Evolutionary conservation across 2,329 filamentous ascomycete species (phyloP).

Genomic region (Pseudopyricularia cyperi): DNA sequence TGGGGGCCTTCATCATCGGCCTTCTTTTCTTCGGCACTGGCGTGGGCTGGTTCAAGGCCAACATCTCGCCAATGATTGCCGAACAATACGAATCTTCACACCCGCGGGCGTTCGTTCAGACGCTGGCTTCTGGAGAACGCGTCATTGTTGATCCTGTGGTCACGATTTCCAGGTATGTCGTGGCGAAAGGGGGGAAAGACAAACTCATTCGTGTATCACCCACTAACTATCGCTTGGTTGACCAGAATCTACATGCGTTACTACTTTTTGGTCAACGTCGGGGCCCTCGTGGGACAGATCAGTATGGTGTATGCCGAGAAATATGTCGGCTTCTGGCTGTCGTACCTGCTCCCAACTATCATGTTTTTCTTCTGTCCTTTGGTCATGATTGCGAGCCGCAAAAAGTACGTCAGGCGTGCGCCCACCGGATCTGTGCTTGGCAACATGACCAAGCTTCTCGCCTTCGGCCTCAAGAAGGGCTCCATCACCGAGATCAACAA

Average conservation of each 20-base stretch:
- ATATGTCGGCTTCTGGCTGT: slow-evolving; percentile 65
- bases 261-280: slow-evolving; percentile 56
- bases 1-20: slow-evolving; percentile 58
- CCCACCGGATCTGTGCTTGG: slow-evolving; percentile 56
- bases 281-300: slow-evolving; percentile 50
- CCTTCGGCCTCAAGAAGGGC: slow-evolving; percentile 56
- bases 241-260: slow-evolving; percentile 52
- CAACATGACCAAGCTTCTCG: slow-evolving; percentile 48
- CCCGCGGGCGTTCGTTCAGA: slow-evolving; percentile 42
- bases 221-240: neutral
- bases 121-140: slow-evolving; percentile 42
- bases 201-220: neutral
- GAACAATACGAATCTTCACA: slow-evolving; percentile 48
- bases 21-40: slow-evolving; percentile 42
- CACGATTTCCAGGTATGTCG: slow-evolving; percentile 34
- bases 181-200: neutral
- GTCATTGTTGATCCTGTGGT: slow-evolving; percentile 59
- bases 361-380: slow-evolving; percentile 50
- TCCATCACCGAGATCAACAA: slow-evolving; percentile 16
- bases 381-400: slow-evolving; percentile 46
- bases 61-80: slow-evolving; percentile 63
- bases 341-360: slow-evolving; percentile 53
- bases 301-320: slow-evolving; percentile 61
- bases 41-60: slow-evolving; percentile 71
- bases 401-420: slow-evolving; percentile 42